Percentiles rank a stretch among this genome's conserved stretches.
phyloP scores from a whole-genome alignment of 495 filamentous ascomycete genomes.

The Neurospora sp. region DNA sequence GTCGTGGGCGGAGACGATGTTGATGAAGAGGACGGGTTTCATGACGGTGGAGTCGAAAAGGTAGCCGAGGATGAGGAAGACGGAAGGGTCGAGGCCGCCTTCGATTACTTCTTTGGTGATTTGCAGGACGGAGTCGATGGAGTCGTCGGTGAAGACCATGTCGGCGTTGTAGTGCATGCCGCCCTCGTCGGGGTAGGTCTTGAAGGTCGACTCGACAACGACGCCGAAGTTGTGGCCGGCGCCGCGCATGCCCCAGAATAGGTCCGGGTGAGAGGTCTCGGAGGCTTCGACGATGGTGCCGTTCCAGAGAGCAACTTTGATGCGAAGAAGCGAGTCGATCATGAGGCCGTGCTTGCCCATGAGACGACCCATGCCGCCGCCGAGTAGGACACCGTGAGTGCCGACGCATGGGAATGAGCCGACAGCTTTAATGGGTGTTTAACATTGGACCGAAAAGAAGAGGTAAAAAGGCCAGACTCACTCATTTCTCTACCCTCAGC shows the following conservation, averaged over 20 bases:
- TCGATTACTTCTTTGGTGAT: conserved; percentile 31
- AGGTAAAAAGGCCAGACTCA: not conserved
- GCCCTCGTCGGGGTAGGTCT: not conserved
- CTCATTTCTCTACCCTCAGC: not conserved
- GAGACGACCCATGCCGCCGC: conserved; percentile 44
- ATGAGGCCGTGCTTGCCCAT: conserved; percentile 42
- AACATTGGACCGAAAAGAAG: not conserved
- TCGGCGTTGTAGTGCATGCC: conserved; percentile 25
- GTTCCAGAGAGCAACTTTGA: conserved; percentile 39
- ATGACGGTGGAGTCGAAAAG: not conserved
- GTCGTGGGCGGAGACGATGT: not conserved
- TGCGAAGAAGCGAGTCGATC: conserved; percentile 37
- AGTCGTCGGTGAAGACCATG: conserved; percentile 37
- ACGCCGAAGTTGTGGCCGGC: conserved; percentile 49
- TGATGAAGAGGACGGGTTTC: not conserved
- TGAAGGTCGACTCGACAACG: conserved; percentile 21
- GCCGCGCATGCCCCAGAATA: conserved; percentile 44
- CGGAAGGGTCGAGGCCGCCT: conserved; percentile 28
- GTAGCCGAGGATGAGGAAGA: conserved; percentile 22
- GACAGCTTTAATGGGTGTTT: conserved; percentile 1
- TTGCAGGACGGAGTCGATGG: conserved; percentile 40
- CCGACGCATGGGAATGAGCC: conserved; percentile 42
- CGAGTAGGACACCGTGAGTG: conserved; percentile 37
- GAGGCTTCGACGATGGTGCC: conserved; percentile 29
- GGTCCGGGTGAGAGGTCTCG: conserved; percentile 22